These are phyloP conservation scores for Irpex lacteus DNA, from an alignment of 1,284 basidiomycete genomes.

Conservation along the genomic window DNA sequence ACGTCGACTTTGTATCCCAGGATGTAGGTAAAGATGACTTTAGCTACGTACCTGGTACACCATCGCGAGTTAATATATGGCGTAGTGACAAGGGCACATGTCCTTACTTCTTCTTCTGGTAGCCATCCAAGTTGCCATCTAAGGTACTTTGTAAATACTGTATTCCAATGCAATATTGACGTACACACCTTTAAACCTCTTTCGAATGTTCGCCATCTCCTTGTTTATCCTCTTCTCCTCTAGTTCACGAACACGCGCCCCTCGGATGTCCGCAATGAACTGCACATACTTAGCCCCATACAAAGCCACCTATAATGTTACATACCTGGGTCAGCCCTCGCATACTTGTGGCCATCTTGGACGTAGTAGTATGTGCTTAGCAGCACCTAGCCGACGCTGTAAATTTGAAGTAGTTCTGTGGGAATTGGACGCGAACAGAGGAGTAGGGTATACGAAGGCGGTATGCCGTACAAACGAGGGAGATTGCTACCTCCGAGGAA, in stretches of 20 bases:
- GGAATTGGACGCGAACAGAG: not conserved
- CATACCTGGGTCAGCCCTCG: conserved; percentile 85
- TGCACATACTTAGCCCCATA: conserved; percentile 30
- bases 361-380: not conserved
- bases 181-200: conserved; percentile 90
- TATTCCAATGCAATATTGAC: not conserved
- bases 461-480: no score
- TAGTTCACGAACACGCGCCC: conserved; percentile 83
- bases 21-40: conserved; percentile 99
- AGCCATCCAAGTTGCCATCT: conserved; percentile 97
- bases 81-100: conserved; percentile 17
- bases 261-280: conserved; percentile 99
- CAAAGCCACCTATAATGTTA: not conserved
- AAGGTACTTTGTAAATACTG: conserved; percentile 13
- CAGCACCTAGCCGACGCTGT: not conserved
- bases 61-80: conserved; percentile 13
- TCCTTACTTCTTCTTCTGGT: conserved; percentile 96
- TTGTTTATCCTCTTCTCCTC: conserved; percentile 99
- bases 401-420: not conserved
- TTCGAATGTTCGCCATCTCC: conserved; percentile 99
- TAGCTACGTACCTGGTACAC: conserved; percentile 80
- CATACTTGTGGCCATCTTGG: conserved; percentile 82
- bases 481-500: no score
- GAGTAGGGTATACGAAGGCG: not conserved
- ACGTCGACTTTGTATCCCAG: conserved; percentile 98